Percentiles rank a stretch among this genome's conserved stretches.
phyloP scores from a whole-genome alignment of 208 protist species.

The Endotrypanum monterogeii region DNA sequence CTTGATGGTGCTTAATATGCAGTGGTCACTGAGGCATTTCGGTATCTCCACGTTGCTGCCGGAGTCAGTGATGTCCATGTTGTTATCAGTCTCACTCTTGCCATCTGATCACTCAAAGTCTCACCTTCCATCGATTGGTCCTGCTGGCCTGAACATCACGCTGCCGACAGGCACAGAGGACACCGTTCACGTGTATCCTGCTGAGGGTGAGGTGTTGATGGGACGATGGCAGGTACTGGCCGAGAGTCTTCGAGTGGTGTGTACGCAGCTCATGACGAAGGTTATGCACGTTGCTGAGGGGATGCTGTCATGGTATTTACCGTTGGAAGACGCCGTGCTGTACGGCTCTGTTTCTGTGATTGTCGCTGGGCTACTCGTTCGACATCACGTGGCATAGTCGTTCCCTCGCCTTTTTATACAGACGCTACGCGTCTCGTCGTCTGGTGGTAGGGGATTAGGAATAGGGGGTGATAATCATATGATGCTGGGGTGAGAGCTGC shows the following conservation, averaged over 20 bases:
- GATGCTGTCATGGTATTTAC: slow-evolving; percentile 20
- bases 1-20: slow-evolving; percentile 23
- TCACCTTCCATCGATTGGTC: no score
- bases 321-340: slow-evolving; percentile 30
- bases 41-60: background rate
- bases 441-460: background rate
- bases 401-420: background rate
- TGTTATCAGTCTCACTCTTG: background rate
- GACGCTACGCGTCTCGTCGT: background rate
- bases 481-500: no score
- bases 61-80: background rate
- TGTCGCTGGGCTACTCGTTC: slow-evolving; percentile 46
- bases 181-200: background rate
- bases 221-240: background rate
- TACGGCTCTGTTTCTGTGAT: slow-evolving; percentile 29
- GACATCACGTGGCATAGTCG: slow-evolving; percentile 40
- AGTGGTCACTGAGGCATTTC: slow-evolving; percentile 42
- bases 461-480: background rate
- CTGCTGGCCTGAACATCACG: background rate
- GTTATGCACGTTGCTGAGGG: background rate
- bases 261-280: background rate
- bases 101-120: background rate
- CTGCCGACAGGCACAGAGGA: background rate
- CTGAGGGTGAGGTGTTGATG: background rate
- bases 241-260: background rate